phyloP scores from a whole-genome alignment of 2,329 filamentous ascomycete species.

The Grosmannia huntii region DNA sequence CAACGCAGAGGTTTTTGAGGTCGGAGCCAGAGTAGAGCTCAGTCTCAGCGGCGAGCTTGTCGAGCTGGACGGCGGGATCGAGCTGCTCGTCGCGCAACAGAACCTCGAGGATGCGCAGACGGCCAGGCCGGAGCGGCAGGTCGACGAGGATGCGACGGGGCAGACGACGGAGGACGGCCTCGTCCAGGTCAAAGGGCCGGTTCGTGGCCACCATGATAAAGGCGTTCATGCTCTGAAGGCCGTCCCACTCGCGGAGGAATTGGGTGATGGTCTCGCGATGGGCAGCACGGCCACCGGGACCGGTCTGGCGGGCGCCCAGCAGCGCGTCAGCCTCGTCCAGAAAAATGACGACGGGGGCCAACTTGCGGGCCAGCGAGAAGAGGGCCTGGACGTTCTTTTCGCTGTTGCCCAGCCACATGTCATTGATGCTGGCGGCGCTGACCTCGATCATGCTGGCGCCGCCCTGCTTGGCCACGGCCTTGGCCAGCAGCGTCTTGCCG shows the following conservation, averaged over 20 bases:
- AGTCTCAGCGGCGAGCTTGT: constrained; percentile 51
- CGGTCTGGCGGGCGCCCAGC: constrained; percentile 61
- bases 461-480: constrained; percentile 55
- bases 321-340: constrained; percentile 95
- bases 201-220: constrained; percentile 99
- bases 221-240: constrained; percentile 56
- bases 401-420: constrained; percentile 91
- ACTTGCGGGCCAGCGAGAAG: constrained; percentile 81
- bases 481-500: constrained; percentile 58
- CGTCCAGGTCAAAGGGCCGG: constrained; percentile 86
- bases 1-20: constrained; percentile 70
- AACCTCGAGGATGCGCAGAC: constrained; percentile 51
- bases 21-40: constrained; percentile 74
- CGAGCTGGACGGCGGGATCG: constrained; percentile 39
- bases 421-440: constrained; percentile 80
- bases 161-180: constrained; percentile 66
- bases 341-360: constrained; percentile 87
- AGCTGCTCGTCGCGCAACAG: constrained; percentile 57
- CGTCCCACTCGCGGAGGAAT: constrained; percentile 94
- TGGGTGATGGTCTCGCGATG: constrained; percentile 92
- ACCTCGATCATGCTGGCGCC: constrained; percentile 72
- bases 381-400: constrained; percentile 94
- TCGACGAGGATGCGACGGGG: constrained; percentile 63
- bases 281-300: constrained; percentile 46
- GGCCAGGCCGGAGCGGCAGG: constrained; percentile 48